Percentiles rank a stretch among this genome's conserved stretches.
phyloP scores from a whole-genome alignment of 1,284 basidiomycete species.

The Calocybe gambosa region DNA sequence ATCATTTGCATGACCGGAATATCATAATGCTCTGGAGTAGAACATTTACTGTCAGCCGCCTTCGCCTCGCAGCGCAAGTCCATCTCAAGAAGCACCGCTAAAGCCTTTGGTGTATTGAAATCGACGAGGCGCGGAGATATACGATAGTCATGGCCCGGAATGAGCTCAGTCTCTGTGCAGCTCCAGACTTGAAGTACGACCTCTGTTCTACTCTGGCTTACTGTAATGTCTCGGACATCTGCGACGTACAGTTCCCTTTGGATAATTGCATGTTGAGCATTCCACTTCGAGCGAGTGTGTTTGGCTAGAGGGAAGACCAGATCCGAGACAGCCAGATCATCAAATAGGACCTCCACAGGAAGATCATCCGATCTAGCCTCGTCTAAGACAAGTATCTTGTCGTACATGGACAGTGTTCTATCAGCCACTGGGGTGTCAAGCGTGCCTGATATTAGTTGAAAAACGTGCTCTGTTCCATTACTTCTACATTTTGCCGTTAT shows the following conservation, averaged over 20 bases:
- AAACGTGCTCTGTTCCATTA: conserved; percentile 28
- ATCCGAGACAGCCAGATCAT: conserved; percentile 39
- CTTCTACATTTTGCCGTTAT: conserved; percentile 19
- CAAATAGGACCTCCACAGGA: conserved; percentile 41
- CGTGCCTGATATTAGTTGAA: conserved; percentile 34
- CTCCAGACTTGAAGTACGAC: conserved; percentile 36
- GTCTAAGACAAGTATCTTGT: conserved; percentile 19
- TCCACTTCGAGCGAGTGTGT: conserved; percentile 33
- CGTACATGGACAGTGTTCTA: conserved; percentile 23
- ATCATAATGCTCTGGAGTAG: conserved; percentile 15
- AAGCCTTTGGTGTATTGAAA: conserved; percentile 40
- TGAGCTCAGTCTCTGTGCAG: conserved; percentile 22
- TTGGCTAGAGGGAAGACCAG: conserved; percentile 36
- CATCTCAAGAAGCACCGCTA: conserved; percentile 39
- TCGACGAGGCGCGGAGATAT: conserved; percentile 44
- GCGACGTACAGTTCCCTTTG: conserved; percentile 33
- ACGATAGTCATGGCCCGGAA: conserved; percentile 30
- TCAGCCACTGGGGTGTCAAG: conserved; percentile 34
- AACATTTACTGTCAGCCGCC: not conserved
- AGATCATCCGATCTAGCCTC: conserved; percentile 22
- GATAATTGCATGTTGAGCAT: conserved; percentile 30
- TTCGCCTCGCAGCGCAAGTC: conserved; percentile 28
- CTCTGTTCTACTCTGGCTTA: conserved; percentile 26
- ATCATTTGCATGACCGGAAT: conserved; percentile 40
- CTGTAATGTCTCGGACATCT: conserved; percentile 33